Conservation (phyloP, 768 basidiomycete species). For the Tephrocybe sp. region DNA sequence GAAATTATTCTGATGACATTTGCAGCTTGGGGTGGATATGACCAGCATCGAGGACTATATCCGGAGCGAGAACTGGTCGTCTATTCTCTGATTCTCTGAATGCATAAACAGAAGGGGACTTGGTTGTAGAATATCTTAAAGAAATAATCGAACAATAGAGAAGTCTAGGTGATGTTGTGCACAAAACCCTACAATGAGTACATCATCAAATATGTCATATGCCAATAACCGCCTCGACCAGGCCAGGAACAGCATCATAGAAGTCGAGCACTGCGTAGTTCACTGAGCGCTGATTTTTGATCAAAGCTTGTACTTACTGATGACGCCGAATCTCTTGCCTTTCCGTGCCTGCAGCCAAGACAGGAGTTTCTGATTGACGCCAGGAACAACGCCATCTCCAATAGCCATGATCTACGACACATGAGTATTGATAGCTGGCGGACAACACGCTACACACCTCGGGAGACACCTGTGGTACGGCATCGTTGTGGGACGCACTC, state of each 20-base stretch:
- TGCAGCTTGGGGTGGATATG: conserved; percentile 5
- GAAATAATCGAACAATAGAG: too few relatives aligned
- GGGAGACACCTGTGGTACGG: conserved; percentile 34
- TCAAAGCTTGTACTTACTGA: conserved; percentile 48
- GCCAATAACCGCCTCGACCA: conserved; percentile 46
- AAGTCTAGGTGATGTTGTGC: too few relatives aligned
- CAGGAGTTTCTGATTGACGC: conserved; percentile 45
- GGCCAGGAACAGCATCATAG: conserved; percentile 43
- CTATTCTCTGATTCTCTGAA: conserved; percentile 1
- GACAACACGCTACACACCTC: conserved; percentile 22
- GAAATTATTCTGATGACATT: neutral
- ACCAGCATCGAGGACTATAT: conserved; percentile 11
- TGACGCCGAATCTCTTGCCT: conserved; percentile 44
- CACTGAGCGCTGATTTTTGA: too few relatives aligned
- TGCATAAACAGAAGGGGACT: too few relatives aligned
- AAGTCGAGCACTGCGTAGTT: conserved; percentile 58
- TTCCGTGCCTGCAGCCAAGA: conserved; percentile 41
- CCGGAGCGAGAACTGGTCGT: conserved; percentile 7
- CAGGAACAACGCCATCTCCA: conserved; percentile 36
- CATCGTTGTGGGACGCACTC: conserved; percentile 39
- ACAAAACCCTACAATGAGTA: neutral
- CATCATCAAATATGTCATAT: conserved; percentile 17
- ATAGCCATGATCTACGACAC: conserved; percentile 40
- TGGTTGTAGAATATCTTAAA: too few relatives aligned
- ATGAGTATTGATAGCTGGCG: neutral